Percentiles rank a stretch among this genome's conserved stretches.
These are phyloP conservation scores for Puya raimondii DNA, from an alignment of 176 grass and related monocot species.

Conservation along the genomic window DNA sequence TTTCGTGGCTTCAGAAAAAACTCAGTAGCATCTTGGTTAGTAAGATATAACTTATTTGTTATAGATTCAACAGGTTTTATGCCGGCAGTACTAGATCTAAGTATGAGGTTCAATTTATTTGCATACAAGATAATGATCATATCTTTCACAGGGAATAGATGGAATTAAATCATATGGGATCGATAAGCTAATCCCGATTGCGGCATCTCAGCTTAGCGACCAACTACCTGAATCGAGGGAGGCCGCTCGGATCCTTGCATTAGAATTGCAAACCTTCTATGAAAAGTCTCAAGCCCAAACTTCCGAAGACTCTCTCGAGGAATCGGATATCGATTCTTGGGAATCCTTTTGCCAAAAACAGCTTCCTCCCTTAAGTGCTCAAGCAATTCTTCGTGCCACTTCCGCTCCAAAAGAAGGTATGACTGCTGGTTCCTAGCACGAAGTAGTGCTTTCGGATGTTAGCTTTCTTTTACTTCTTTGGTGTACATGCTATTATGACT, in stretches of 20 bases:
- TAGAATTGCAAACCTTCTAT: slow-evolving; percentile 58
- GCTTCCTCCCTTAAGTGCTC: slow-evolving; percentile 58
- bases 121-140: neutral
- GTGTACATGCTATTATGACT: neutral
- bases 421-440: slow-evolving; percentile 37
- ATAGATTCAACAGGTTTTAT: neutral
- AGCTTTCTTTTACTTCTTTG: neutral
- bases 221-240: slow-evolving; percentile 99
- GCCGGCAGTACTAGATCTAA: neutral
- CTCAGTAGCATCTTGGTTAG: too few relatives aligned
- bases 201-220: slow-evolving; percentile 85
- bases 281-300: slow-evolving; percentile 30
- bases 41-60: too few relatives aligned
- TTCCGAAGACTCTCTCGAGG: neutral
- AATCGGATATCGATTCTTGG: slow-evolving; percentile 55
- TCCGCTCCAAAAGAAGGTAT: slow-evolving; percentile 34
- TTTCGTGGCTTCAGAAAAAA: too few relatives aligned
- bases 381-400: slow-evolving; percentile 78
- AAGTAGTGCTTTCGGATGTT: neutral
- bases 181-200: slow-evolving; percentile 79
- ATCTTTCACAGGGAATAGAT: slow-evolving; percentile 18
- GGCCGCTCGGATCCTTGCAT: slow-evolving; percentile 46
- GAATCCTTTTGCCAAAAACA: slow-evolving; percentile 74
- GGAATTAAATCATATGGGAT: slow-evolving; percentile 24
- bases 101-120: neutral